phyloP scores from a whole-genome alignment of 1,284 basidiomycete species.

The Pyrrhoderma noxium region DNA sequence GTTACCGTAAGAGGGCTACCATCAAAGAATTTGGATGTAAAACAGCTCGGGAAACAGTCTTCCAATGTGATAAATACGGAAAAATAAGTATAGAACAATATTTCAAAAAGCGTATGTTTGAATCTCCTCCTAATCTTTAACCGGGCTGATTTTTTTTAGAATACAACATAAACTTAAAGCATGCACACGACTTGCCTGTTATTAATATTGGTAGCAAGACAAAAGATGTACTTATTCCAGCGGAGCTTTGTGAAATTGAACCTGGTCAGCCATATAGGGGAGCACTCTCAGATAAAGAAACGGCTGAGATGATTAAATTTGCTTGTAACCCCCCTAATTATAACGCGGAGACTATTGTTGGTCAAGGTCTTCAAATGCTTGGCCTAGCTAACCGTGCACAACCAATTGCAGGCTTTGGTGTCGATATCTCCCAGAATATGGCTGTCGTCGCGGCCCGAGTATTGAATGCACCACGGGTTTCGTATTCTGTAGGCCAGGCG shows the following conservation, averaged over 20 bases:
- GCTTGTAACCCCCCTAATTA: constrained; percentile 9
- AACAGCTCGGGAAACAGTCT: constrained; percentile 41
- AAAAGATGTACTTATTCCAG: constrained; percentile 46
- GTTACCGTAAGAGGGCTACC: constrained; percentile 43
- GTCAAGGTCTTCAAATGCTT: constrained; percentile 46
- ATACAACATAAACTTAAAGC: constrained; percentile 43
- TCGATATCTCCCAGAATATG: constrained; percentile 51
- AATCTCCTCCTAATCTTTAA: not conserved
- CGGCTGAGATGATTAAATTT: constrained; percentile 14
- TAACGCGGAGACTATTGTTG: constrained; percentile 35
- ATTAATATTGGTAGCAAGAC: constrained; percentile 45
- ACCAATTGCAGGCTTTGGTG: constrained; percentile 43
- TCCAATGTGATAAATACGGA: constrained; percentile 47
- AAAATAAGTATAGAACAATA: constrained; percentile 53
- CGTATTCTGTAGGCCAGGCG: constrained; percentile 34
- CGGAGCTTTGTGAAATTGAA: constrained; percentile 62
- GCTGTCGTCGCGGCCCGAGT: constrained; percentile 50
- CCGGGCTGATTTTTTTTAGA: constrained; percentile 32
- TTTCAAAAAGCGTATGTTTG: constrained; percentile 47
- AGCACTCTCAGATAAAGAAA: constrained; percentile 39
- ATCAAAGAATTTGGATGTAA: constrained; percentile 39
- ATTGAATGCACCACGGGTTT: constrained; percentile 47
- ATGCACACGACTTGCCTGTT: constrained; percentile 49
- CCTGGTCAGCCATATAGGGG: constrained; percentile 47
- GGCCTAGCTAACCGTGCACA: constrained; percentile 29